A percentile compares a stretch with the other conserved stretches of the same genome.
Conservation (phyloP, 352 stramenopile species). For the Elongisporangium anandrum region DNA sequence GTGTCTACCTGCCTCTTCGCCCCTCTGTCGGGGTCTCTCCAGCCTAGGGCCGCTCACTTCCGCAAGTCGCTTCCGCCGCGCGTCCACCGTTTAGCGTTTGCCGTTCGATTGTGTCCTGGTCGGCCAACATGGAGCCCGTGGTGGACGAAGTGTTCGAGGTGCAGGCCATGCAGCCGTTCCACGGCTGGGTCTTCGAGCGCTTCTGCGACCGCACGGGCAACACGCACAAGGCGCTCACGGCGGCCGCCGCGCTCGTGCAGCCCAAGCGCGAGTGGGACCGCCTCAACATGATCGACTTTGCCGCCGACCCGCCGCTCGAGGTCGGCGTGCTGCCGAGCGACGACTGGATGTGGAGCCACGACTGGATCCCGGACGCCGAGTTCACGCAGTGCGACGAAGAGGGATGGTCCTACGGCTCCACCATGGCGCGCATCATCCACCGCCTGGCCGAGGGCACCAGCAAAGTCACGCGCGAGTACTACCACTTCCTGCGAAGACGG, state of each 20-base stretch:
- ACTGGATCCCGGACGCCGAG: slow-evolving; percentile 65
- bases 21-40: not conserved
- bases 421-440: slow-evolving; percentile 78
- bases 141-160: slow-evolving; percentile 86
- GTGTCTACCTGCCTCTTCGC: not conserved
- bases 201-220: slow-evolving; percentile 80
- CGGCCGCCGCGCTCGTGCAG: slow-evolving; percentile 29
- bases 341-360: slow-evolving; percentile 84
- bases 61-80: not conserved
- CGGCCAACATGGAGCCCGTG: slow-evolving; percentile 44
- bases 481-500: slow-evolving; percentile 71
- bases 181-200: slow-evolving; percentile 72
- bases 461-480: slow-evolving; percentile 70
- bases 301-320: slow-evolving; percentile 23
- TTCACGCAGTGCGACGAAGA: slow-evolving; percentile 84
- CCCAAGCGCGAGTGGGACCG: slow-evolving; percentile 33
- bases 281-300: slow-evolving; percentile 31
- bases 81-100: not conserved
- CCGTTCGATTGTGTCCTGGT: not conserved
- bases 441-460: slow-evolving; percentile 71
- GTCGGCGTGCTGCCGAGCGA: slow-evolving; percentile 54
- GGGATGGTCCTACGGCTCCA: slow-evolving; percentile 83
- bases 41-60: not conserved
- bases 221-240: slow-evolving; percentile 54
- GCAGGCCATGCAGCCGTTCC: slow-evolving; percentile 78